Base-by-base conservation (phyloP, 495 filamentous ascomycete genomes). In the Lichina pygmaea region DNA sequence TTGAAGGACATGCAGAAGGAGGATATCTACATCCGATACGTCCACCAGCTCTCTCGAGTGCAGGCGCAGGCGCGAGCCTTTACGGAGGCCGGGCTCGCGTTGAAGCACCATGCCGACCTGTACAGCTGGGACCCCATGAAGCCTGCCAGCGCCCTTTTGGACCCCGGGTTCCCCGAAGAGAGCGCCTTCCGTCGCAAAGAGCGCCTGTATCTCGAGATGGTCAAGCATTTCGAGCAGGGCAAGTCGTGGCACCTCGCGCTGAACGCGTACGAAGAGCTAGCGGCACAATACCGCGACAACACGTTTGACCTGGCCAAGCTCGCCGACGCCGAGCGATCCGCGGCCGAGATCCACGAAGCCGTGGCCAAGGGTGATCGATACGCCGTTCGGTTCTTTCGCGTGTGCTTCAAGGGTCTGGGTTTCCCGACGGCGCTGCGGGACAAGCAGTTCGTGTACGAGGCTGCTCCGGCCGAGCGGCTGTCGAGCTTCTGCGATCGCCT, bases 1-100 rank as follows among this genome's bases (percentile, higher is more conserved):
- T 71, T 94, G 58, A 77, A 82, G 55, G 86, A 94, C 55, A 89
- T 93, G 82, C 80, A 86, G 51, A 91, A 91, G 54, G 85, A 92
- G 57, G 85, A 93, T 55, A 93, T 94, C 50, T 99, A 86, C 57
- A 80, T 93, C 51, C 78, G 84, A 47, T 95, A 95, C 55, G 86
- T 95, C 24, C 91, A 99, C 54, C 84, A 93, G 56, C 67, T 99
- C 3, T 81, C 84, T 10, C 65, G 75, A 43, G 62, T 84, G 6
- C 89, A 95, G 59, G 67, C 70, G 5, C 67, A 75, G 32, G 70
- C 76, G 3, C 64, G 77, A 46, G 86, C 95, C 55, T 72, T 75
- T 50, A 82, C 85, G 11, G 89, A 94, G 62, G 89, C 89, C 8
- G 89, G 85, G 13, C 68, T 95, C 33, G 86, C 85, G 4, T 70